Conservation (phyloP, 371 early-diverging fungal genomes). For the Rhizopus arrhizus region DNA sequence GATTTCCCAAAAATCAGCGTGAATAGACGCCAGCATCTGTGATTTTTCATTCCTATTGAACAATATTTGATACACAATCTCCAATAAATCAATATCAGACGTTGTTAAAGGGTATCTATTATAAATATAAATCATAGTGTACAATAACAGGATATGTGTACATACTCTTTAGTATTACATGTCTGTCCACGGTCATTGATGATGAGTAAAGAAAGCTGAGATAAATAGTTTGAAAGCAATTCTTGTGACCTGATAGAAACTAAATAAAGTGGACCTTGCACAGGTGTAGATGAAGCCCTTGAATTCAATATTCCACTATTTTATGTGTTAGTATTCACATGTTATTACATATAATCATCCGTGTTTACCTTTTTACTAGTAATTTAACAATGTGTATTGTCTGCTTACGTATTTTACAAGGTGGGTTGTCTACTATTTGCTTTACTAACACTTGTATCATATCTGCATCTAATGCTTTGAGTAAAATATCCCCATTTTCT, state of each 20-base stretch:
- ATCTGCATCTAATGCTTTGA: slow-evolving; percentile 22
- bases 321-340: neutral
- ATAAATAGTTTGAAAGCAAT: slow-evolving; percentile 29
- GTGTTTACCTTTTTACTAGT: slow-evolving; percentile 34
- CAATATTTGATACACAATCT: slow-evolving; percentile 36
- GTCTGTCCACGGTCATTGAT: slow-evolving; percentile 26
- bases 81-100: slow-evolving; percentile 41
- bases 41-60: slow-evolving; percentile 33
- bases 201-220: slow-evolving; percentile 31
- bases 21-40: slow-evolving; percentile 34
- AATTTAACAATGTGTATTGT: slow-evolving; percentile 30
- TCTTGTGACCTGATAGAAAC: slow-evolving; percentile 33
- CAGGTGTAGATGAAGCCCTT: slow-evolving; percentile 31
- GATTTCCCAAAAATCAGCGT: slow-evolving; percentile 43
- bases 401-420: slow-evolving; percentile 23
- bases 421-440: slow-evolving; percentile 24
- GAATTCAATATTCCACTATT: slow-evolving; percentile 40
- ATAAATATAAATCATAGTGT: neutral
- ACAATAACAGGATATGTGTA: neutral
- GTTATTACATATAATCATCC: neutral
- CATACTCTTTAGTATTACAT: slow-evolving; percentile 28
- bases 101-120: slow-evolving; percentile 32
- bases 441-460: slow-evolving; percentile 30
- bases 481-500: slow-evolving; percentile 35
- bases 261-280: slow-evolving; percentile 43